Base-by-base conservation (phyloP, 1,139 yeast genomes). In the Barnettozyma hawaiiensis region DNA sequence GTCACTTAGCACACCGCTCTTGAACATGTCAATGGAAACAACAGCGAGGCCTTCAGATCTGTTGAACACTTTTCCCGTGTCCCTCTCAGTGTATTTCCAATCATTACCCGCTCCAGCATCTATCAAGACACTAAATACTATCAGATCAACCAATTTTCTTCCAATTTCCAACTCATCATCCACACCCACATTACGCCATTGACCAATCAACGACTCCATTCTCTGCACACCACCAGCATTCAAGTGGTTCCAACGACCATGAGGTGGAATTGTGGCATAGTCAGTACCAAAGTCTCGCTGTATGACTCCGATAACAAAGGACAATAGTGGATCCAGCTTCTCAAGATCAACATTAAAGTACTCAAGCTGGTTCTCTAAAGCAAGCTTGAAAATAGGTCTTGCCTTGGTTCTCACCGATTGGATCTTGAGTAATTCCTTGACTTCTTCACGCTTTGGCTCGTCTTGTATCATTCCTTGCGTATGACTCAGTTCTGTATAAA, bases 101-200 rank as follows among this genome's bases (percentile, higher is more conserved):
- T 51, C 53, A 44, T 73, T 70, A 14, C 83, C 83, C 1, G 83
- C 82, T 22, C 83, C 83, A 4, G 83, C 83, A 56, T 78, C 84
- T 24, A 78, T 61, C 38, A 78, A 58, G 5, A 78, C 84, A 40
- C 81, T 74, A 28, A 77, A 70, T 3, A 77, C 69, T 51, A 76
- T 74, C 41, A 78, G 60, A 57, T 78, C 83, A 40, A 77, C 62
- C 35, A 77, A 57, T 34, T 75, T 66, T 47, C 67, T 69, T 28
- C 80, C 74, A 23, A 71, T 66, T 44, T 71, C 76, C 14, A 58
- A 42, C 31, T 67, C 68, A 38, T 60, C 63, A 29, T n/a, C n/a
- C n/a, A 66, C 58, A 3, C 57, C 49, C 4, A 57, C 40, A 5
- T 39, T 24, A 18, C 48, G 40, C 71, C 76, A 66, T 22, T 48